These are phyloP conservation scores for Penicillium coffeae DNA, from an alignment of 495 filamentous ascomycete genomes.

Conservation along the genomic window DNA sequence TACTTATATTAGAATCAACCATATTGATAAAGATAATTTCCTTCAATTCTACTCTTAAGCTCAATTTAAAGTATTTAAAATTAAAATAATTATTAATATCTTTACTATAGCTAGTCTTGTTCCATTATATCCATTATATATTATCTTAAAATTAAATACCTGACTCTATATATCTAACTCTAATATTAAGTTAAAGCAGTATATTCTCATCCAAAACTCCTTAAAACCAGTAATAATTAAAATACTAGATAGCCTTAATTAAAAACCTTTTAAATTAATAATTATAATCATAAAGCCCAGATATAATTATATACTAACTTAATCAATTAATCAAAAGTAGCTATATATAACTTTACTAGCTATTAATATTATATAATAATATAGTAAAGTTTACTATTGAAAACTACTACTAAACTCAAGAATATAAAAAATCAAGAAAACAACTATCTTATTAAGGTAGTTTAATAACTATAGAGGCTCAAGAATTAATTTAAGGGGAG, in stretches of 20 bases:
- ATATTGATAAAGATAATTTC: constrained; percentile 10
- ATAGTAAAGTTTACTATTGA: background rate
- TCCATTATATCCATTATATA: background rate
- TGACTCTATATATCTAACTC: background rate
- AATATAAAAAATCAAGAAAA: background rate
- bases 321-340: background rate
- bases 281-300: background rate
- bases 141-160: constrained; percentile 2
- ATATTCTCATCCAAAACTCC: background rate
- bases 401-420: background rate
- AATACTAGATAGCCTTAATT: background rate
- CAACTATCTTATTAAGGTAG: background rate
- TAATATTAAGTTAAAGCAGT: background rate
- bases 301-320: background rate
- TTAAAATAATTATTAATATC: background rate
- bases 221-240: background rate
- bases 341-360: background rate
- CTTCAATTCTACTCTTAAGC: background rate
- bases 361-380: background rate
- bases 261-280: background rate
- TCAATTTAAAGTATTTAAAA: background rate
- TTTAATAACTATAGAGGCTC: background rate
- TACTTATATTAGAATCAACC: constrained; percentile 1
- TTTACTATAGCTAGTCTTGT: background rate
- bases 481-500: background rate